Conservation (phyloP, 2,329 filamentous ascomycete species). For the Microdochium trichocladiopsis region DNA sequence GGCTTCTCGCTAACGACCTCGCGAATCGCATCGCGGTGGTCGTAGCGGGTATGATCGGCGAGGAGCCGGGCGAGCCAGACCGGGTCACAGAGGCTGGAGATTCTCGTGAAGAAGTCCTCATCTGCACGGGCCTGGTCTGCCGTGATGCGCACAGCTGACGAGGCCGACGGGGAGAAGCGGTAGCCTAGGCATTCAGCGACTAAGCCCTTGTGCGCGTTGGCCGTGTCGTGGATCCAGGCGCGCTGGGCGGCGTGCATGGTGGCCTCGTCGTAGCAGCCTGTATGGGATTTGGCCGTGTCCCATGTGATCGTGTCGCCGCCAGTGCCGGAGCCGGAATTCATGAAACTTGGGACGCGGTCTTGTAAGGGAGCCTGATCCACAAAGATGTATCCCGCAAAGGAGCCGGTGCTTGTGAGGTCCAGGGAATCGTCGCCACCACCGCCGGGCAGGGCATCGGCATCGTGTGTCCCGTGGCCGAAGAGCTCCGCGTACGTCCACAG, state of each 20-base stretch:
- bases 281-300: constrained; percentile 22
- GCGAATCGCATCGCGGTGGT: constrained; percentile 31
- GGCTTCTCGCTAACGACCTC: constrained; percentile 17
- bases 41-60: constrained; percentile 31
- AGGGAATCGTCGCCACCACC: background rate
- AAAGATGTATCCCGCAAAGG: constrained; percentile 25
- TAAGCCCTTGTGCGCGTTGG: constrained; percentile 19
- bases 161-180: constrained; percentile 12
- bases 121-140: constrained; percentile 16
- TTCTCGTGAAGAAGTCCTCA: constrained; percentile 25
- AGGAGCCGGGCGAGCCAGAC: constrained; percentile 28
- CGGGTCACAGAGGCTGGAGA: constrained; percentile 25
- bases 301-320: constrained; percentile 12
- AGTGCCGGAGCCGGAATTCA: background rate
- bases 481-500: constrained; percentile 32
- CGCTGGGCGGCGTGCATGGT: constrained; percentile 35
- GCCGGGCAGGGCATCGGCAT: no score
- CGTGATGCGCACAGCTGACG: constrained; percentile 9
- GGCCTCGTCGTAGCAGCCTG: constrained; percentile 28
- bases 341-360: constrained; percentile 17
- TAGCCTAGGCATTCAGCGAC: constrained; percentile 28
- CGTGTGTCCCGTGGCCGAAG: constrained; percentile 17
- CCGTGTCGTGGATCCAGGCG: constrained; percentile 36
- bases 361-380: constrained; percentile 33
- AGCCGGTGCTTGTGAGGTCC: background rate